Evolutionary conservation across 352 stramenopile genomes (phyloP).

Genomic region (Globisporangium alternatum): DNA sequence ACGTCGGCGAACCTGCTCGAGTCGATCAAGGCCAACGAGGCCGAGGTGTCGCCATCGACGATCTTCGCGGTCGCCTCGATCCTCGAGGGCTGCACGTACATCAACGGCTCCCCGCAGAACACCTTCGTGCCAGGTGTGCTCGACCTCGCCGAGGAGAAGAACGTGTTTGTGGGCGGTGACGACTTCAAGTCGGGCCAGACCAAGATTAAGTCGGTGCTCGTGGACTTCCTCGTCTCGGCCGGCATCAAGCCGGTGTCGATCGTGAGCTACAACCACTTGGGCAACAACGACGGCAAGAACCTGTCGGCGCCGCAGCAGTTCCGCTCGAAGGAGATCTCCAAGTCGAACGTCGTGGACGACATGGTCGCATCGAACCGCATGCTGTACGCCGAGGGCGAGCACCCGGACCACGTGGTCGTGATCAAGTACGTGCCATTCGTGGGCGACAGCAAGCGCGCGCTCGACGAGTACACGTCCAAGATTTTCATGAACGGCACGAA

Average conservation of each 20-base stretch:
- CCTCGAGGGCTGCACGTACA: slow-evolving; percentile 98
- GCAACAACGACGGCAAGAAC: slow-evolving; percentile 99
- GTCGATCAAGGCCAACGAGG: slow-evolving; percentile 94
- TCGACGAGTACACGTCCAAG: slow-evolving; percentile 99
- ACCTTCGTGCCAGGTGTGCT: slow-evolving; percentile 98
- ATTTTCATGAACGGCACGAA: slow-evolving; percentile 99
- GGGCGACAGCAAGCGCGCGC: slow-evolving; percentile 98
- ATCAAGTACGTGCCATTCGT: slow-evolving; percentile 99
- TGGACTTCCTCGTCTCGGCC: slow-evolving; percentile 99
- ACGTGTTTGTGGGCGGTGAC: slow-evolving; percentile 97
- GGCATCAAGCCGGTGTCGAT: slow-evolving; percentile 99
- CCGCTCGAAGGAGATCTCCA: slow-evolving; percentile 99
- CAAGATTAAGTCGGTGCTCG: slow-evolving; percentile 99
- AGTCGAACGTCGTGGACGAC: slow-evolving; percentile 99
- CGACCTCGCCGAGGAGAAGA: slow-evolving; percentile 92
- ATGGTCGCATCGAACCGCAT: slow-evolving; percentile 98
- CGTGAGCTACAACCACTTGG: slow-evolving; percentile 99
- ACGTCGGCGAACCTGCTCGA: slow-evolving; percentile 96
- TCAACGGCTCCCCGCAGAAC: slow-evolving; percentile 99
- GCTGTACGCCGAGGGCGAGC: slow-evolving; percentile 97
- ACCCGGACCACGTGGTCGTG: slow-evolving; percentile 99
- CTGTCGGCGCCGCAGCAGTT: slow-evolving; percentile 98
- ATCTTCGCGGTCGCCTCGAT: slow-evolving; percentile 98
- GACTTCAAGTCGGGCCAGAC: slow-evolving; percentile 99
- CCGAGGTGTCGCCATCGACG: slow-evolving; percentile 96